A percentile compares a stretch with the other conserved stretches of the same genome.
phyloP scores from a whole-genome alignment of 2,329 filamentous ascomycete species.

The Mollisia scopiformis region DNA sequence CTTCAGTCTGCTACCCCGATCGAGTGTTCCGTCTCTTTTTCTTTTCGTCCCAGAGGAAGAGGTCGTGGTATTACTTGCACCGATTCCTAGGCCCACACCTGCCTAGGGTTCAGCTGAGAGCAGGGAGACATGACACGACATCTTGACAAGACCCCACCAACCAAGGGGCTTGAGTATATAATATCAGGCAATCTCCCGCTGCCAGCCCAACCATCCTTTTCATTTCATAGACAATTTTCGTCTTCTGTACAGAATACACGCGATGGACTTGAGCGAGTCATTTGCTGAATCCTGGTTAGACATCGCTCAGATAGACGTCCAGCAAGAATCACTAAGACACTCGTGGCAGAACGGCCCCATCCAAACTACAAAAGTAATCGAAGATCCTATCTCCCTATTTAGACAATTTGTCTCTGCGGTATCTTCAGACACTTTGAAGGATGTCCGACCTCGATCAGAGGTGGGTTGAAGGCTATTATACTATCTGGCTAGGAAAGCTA shows the following conservation, averaged over 20 bases:
- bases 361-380: background rate
- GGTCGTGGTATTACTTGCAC: slow-evolving; percentile 13
- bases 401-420: background rate
- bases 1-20: slow-evolving; percentile 20
- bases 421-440: background rate
- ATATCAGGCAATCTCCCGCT: background rate
- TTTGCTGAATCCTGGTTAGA: background rate
- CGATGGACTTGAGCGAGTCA: background rate
- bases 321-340: background rate
- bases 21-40: slow-evolving; percentile 26
- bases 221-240: background rate
- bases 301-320: background rate
- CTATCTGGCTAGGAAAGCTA: background rate
- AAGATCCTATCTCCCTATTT: background rate
- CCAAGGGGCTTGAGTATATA: background rate
- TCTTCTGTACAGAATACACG: no score
- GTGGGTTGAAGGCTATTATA: background rate
- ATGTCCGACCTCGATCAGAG: background rate
- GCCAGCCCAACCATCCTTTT: background rate
- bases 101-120: background rate
- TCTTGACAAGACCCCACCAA: background rate
- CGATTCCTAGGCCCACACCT: slow-evolving; percentile 11
- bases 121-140: background rate
- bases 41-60: slow-evolving; percentile 20
- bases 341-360: background rate